Base-by-base conservation (phyloP, 805 yeast genomes). In the Candida corydali region DNA sequence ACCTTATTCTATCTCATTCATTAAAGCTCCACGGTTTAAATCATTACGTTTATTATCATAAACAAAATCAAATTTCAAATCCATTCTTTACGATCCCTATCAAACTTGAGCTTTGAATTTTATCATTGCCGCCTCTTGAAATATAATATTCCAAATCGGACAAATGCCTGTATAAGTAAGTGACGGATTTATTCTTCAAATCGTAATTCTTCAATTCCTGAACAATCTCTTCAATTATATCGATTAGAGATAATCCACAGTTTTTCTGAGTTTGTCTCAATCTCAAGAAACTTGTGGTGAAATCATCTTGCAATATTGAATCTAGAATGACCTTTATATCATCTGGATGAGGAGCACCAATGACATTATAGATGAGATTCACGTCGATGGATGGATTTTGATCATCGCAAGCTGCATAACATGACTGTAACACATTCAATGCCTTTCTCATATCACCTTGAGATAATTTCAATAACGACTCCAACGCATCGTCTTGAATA, bases 371-470 rank as follows among this genome's bases (percentile, higher is more conserved):
- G 25, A 93, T 80, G 79, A 85, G 81, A 37, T 78, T 80, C 20
- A 73, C 75, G 19, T 82, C 74, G 27, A 93, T 82, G 34, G 75
- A 77, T 23, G 70, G 77, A 3, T 61, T 62, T 6, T 54, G 69
- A n/a, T 12, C 27, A 17, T 60, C 63, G 19, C 49, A 57, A 2
- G 95, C 85, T 0, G 96, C 89, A 43, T 83, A 76, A 58, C 98
- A 86, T 0, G 98, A 95, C 61, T 93, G 99, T 40, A 93, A 61
- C 4, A 93, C 96, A 53, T 93, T 93, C 49, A 93, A 69, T 1
- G 95, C 95, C 34, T 86, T 77, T 65, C 99, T 78, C 98, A 93
- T 93, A 59, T 93, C 99, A 36, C 99, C 99, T 40, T 80, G 76
- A n/a, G 93, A 74, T 38, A 93, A 69, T 36, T 65, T 69, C 39